Evolutionary conservation across 1,284 basidiomycete genomes (phyloP).

Genomic region (Irpex rosettiformis): DNA sequence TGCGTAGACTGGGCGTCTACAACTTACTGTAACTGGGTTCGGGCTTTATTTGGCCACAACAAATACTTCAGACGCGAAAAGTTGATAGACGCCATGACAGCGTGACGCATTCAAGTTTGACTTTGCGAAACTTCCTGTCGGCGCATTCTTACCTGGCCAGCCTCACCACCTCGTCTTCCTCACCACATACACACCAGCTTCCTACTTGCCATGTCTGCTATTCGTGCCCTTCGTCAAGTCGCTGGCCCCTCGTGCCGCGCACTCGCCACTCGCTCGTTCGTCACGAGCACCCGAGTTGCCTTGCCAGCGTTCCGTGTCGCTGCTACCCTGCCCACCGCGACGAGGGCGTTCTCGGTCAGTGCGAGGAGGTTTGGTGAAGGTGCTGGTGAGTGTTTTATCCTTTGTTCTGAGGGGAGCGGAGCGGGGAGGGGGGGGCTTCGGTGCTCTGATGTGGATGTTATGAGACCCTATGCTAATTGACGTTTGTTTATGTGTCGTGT

Average conservation of each 20-base stretch:
- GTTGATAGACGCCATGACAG: too few species aligned
- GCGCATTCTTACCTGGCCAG: not conserved
- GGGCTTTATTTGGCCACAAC: not conserved
- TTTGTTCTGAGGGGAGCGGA: too few species aligned
- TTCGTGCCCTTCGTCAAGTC: constrained; percentile 34
- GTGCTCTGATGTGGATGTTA: too few species aligned
- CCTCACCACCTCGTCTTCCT: not conserved
- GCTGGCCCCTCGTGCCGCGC: constrained; percentile 33
- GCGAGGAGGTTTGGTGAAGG: constrained; percentile 55
- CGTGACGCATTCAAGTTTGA: too few species aligned
- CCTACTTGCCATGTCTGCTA: constrained; percentile 30
- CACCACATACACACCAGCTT: not conserved
- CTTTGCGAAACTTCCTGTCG: too few species aligned
- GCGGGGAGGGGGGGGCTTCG: too few species aligned
- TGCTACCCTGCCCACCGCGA: constrained; percentile 24
- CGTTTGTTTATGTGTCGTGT: constrained; percentile 5
- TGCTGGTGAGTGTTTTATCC: constrained; percentile 44
- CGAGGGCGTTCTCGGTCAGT: constrained; percentile 57
- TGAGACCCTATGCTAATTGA: not conserved
- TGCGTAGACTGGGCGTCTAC: too few species aligned
- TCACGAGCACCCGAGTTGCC: constrained; percentile 21
- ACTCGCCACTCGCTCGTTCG: constrained; percentile 28
- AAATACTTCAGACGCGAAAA: not conserved
- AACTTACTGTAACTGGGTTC: too few species aligned
- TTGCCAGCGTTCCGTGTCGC: constrained; percentile 24